Conservation (phyloP, 2,329 filamentous ascomycete genomes). For the Grosmannia clavigera region DNA sequence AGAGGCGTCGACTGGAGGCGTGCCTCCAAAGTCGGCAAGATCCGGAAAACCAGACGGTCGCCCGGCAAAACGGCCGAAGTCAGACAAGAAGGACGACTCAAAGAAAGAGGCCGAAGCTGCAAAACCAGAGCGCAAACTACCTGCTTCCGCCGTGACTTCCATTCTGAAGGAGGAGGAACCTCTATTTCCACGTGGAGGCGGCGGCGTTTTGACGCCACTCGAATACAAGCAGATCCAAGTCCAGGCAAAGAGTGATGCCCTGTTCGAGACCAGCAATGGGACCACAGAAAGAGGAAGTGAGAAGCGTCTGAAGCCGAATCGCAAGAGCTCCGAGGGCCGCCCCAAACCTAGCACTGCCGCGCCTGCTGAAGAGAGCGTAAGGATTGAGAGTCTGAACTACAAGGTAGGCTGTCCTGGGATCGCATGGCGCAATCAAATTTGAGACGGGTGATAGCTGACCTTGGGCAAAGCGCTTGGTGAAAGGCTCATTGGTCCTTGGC, state of each 20-base stretch:
- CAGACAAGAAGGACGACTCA: not conserved
- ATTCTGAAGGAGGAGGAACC: conserved; percentile 66
- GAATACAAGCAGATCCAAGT: conserved; percentile 95
- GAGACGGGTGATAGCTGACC: not conserved
- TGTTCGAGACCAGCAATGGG: conserved; percentile 65
- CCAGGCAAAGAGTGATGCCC: conserved; percentile 81
- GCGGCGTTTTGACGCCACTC: conserved; percentile 77
- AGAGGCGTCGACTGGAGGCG: conserved; percentile 6
- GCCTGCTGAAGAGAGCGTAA: conserved; percentile 46
- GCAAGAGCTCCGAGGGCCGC: conserved; percentile 26
- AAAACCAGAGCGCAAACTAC: conserved; percentile 1
- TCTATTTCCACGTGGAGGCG: conserved; percentile 85
- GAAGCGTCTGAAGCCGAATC: conserved; percentile 37
- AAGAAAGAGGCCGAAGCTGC: not conserved
- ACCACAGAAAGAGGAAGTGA: conserved; percentile 27
- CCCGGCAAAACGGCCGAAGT: conserved; percentile 11
- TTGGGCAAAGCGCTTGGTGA: conserved; percentile 54
- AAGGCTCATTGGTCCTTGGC: conserved; percentile 78
- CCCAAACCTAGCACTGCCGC: conserved; percentile 34
- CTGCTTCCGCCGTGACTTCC: conserved; percentile 25
- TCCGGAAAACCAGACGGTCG: conserved; percentile 1
- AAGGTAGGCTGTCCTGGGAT: conserved; percentile 21
- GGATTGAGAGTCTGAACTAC: conserved; percentile 78
- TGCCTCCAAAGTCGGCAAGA: conserved; percentile 3
- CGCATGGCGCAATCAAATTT: not conserved